Evolutionary conservation across 352 stramenopile genomes (phyloP).

Genomic region (Hyaloperonospora arabidopsidis): DNA sequence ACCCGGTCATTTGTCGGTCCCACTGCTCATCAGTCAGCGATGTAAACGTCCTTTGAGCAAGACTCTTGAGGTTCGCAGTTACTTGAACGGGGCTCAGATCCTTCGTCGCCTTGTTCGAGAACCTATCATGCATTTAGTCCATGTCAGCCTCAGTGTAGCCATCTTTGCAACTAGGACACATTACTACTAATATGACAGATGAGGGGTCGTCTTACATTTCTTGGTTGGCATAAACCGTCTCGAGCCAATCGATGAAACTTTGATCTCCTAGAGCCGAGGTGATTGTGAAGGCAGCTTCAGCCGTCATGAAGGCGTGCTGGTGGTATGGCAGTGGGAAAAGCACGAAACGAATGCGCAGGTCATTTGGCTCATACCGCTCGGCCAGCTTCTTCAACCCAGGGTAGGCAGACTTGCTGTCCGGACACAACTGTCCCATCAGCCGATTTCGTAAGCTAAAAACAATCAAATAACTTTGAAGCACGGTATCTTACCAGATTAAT

Average conservation of each 20-base stretch:
- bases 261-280: slow-evolving; percentile 46
- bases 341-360: slow-evolving; percentile 66
- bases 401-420: slow-evolving; percentile 65
- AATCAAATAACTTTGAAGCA: background rate
- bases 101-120: slow-evolving; percentile 79
- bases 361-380: slow-evolving; percentile 40
- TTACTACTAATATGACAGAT: background rate
- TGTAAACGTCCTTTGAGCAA: slow-evolving; percentile 66
- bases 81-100: slow-evolving; percentile 66
- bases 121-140: slow-evolving; percentile 24
- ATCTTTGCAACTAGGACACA: slow-evolving; percentile 1
- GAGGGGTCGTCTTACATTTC: slow-evolving; percentile 36
- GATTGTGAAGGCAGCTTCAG: slow-evolving; percentile 61
- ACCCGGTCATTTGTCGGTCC: slow-evolving; percentile 64
- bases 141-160: slow-evolving; percentile 1
- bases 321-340: slow-evolving; percentile 76
- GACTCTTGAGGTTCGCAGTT: slow-evolving; percentile 39
- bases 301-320: slow-evolving; percentile 59
- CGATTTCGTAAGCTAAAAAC: slow-evolving; percentile 9
- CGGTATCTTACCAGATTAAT: slow-evolving; percentile 54
- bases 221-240: slow-evolving; percentile 73
- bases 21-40: slow-evolving; percentile 54
- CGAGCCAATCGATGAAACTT: slow-evolving; percentile 62
- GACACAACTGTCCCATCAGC: slow-evolving; percentile 46
- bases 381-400: slow-evolving; percentile 52